Evolutionary conservation across 345 rosid genomes (phyloP).

Genomic region (Hypericum androsaemum): DNA sequence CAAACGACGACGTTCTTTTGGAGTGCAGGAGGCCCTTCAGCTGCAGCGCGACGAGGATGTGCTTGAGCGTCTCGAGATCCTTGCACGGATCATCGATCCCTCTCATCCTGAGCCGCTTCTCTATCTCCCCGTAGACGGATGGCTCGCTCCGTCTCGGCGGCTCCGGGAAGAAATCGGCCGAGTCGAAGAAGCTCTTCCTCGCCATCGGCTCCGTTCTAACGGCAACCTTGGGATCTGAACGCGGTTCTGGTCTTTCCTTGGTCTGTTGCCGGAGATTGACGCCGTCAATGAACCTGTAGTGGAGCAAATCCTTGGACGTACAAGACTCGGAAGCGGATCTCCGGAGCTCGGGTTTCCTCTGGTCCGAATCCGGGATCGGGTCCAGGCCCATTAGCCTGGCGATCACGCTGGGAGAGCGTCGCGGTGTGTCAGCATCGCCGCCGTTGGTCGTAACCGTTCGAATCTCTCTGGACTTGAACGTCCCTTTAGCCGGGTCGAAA

Average conservation of each 20-base stretch:
- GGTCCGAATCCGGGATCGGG: slow-evolving; percentile 43
- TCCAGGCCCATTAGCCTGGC: slow-evolving; percentile 95
- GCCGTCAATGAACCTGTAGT: slow-evolving; percentile 44
- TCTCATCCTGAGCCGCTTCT: slow-evolving; percentile 49
- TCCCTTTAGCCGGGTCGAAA: slow-evolving; percentile 64
- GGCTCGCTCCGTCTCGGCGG: slow-evolving; percentile 55
- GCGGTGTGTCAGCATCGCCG: slow-evolving; percentile 26
- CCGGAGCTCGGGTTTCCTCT: slow-evolving; percentile 49
- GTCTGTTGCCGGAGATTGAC: slow-evolving; percentile 43
- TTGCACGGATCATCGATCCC: slow-evolving; percentile 63
- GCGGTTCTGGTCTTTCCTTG: slow-evolving; percentile 13
- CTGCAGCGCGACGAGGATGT: slow-evolving; percentile 74
- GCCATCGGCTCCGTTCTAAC: slow-evolving; percentile 32
- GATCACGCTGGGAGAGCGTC: slow-evolving; percentile 77
- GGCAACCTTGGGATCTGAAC: slow-evolving; percentile 18
- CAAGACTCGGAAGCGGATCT: slow-evolving; percentile 96
- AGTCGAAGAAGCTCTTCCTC: slow-evolving; percentile 53
- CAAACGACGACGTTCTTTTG: slow-evolving; percentile 36
- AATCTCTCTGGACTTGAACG: slow-evolving; percentile 78
- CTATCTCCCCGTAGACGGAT: slow-evolving; percentile 47
- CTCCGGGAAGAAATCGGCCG: slow-evolving; percentile 84
- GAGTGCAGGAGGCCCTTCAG: slow-evolving; percentile 90
- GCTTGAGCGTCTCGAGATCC: slow-evolving; percentile 84
- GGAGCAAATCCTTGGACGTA: slow-evolving; percentile 43
- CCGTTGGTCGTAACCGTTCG: slow-evolving; percentile 27